These are phyloP conservation scores for Pythium utonaiense DNA, from an alignment of 352 stramenopile species.

Conservation along the genomic window DNA sequence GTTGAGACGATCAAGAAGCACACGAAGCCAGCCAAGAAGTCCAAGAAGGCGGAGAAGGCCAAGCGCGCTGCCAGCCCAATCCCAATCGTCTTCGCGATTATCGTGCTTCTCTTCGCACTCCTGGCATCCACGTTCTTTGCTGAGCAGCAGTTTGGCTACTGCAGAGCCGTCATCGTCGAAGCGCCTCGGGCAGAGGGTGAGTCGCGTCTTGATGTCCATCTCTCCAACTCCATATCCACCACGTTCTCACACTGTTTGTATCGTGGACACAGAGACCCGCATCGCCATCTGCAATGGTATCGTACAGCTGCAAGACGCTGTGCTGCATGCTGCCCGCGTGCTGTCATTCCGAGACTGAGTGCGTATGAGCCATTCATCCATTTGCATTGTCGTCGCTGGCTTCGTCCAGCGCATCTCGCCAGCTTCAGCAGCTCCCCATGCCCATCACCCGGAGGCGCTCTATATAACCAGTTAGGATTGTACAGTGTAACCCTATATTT, in stretches of 20 bases:
- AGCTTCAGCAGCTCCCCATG: not conserved
- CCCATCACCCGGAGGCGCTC: constrained; percentile 1
- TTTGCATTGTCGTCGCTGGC: not conserved
- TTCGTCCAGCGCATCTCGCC: not conserved
- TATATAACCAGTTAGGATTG: constrained; percentile 23
- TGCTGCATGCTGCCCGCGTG: constrained; percentile 2
- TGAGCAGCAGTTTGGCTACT: constrained; percentile 22
- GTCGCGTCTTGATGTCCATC: not conserved
- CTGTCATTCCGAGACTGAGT: constrained; percentile 7
- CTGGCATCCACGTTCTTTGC: constrained; percentile 45
- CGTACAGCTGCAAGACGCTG: constrained; percentile 11
- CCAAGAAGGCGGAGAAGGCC: constrained; percentile 4
- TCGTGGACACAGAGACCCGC: constrained; percentile 5
- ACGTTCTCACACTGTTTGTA: not conserved
- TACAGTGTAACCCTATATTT: constrained; percentile 24
- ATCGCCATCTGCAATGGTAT: constrained; percentile 14
- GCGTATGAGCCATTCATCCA: not conserved
- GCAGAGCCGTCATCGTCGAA: constrained; percentile 11
- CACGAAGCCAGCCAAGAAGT: constrained; percentile 32
- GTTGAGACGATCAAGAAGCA: constrained; percentile 37
- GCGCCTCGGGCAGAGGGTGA: constrained; percentile 17
- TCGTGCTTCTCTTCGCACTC: constrained; percentile 40
- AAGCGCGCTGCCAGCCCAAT: constrained; percentile 17
- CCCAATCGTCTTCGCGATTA: constrained; percentile 28
- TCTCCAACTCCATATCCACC: not conserved